Conservation (phyloP, 2,329 filamentous ascomycete species). For the Alternaria sp. region DNA sequence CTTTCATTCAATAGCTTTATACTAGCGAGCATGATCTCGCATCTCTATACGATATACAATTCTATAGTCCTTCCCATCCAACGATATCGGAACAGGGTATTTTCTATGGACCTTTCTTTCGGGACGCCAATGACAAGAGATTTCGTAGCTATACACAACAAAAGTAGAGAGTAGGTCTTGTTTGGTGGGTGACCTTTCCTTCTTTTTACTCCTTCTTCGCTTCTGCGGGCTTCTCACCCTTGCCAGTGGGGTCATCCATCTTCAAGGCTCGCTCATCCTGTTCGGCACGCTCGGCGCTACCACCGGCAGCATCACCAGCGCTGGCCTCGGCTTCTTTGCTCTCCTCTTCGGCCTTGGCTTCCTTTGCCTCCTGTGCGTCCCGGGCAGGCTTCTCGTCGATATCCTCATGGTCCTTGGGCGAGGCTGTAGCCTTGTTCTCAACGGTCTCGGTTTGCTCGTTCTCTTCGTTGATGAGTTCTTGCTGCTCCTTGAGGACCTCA, state of each 20-base stretch:
- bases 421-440: constrained; percentile 75
- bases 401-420: constrained; percentile 84
- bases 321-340: constrained; percentile 41
- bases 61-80: constrained; percentile 13
- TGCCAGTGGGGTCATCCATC: constrained; percentile 26
- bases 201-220: constrained; percentile 19
- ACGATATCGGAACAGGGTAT: constrained; percentile 18
- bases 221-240: constrained; percentile 21
- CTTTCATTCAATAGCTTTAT: neutral
- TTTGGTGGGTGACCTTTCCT: neutral
- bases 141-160: constrained; percentile 28
- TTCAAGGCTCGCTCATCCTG: constrained; percentile 39
- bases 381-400: constrained; percentile 80
- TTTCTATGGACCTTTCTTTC: constrained; percentile 17
- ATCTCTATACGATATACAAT: constrained; percentile 11
- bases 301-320: constrained; percentile 28
- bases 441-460: constrained; percentile 82
- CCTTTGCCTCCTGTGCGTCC: constrained; percentile 17
- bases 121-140: constrained; percentile 9
- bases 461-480: constrained; percentile 97
- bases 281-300: constrained; percentile 42
- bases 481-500: constrained; percentile 97
- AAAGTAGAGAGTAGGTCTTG: constrained; percentile 14
- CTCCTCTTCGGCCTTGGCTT: constrained; percentile 29
- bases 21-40: neutral